Conservation (phyloP, 23 red algal species). For the Gracilaria gracilis region DNA sequence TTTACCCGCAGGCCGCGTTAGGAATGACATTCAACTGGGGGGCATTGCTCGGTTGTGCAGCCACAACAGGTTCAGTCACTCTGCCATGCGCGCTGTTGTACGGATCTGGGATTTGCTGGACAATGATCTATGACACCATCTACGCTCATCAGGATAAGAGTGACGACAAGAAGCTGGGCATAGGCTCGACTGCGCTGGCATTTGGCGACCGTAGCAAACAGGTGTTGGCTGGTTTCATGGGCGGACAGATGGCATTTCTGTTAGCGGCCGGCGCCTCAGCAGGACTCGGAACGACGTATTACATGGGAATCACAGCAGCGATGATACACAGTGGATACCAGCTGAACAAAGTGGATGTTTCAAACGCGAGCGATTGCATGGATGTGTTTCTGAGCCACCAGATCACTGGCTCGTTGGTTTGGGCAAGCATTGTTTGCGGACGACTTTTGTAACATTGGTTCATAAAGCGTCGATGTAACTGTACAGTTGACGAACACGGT, state of each 20-base stretch:
- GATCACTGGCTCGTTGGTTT: conserved; percentile 56
- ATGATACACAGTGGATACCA: conserved; percentile 48
- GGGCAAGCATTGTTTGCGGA: conserved; percentile 50
- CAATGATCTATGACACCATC: conserved; percentile 98
- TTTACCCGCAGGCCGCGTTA: conserved; percentile 87
- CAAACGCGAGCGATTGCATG: conserved; percentile 33
- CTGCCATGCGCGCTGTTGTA: conserved; percentile 67
- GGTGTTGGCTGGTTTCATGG: conserved; percentile 36
- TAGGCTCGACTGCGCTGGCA: conserved; percentile 76
- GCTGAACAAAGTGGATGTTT: conserved; percentile 28
- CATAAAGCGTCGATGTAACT: not conserved
- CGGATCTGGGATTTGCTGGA: conserved; percentile 79
- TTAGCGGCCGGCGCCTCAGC: conserved; percentile 35
- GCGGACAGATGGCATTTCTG: conserved; percentile 47
- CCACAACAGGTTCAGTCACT: conserved; percentile 46
- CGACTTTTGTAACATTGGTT: conserved; percentile 22
- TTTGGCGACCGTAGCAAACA: conserved; percentile 63
- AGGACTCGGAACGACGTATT: conserved; percentile 53
- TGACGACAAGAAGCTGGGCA: conserved; percentile 67
- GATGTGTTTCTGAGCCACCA: conserved; percentile 61
- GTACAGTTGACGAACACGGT: conserved; percentile 64
- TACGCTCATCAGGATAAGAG: conserved; percentile 93
- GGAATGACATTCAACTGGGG: conserved; percentile 92
- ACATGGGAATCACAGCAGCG: conserved; percentile 42
- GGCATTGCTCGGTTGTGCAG: conserved; percentile 82